Percentiles rank a stretch among this genome's conserved stretches.
These are phyloP conservation scores for Phytophthora cactorum DNA, from an alignment of 352 stramenopile genomes.

Conservation along the genomic window DNA sequence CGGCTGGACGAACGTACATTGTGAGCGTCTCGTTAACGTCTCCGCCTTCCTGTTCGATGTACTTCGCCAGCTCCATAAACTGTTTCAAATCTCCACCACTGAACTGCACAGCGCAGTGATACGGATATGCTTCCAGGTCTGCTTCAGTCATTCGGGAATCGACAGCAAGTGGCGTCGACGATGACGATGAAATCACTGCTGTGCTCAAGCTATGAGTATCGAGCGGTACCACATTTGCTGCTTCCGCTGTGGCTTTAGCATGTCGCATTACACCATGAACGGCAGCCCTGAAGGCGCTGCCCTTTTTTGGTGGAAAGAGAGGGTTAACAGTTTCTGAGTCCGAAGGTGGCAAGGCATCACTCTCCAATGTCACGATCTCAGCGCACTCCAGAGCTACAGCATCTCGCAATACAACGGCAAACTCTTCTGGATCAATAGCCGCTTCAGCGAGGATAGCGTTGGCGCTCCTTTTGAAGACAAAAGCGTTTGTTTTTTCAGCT, in stretches of 20 bases:
- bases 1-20: slow-evolving; percentile 3
- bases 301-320: slow-evolving; percentile 1
- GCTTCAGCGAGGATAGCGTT: slow-evolving; percentile 5
- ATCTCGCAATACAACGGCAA: slow-evolving; percentile 11
- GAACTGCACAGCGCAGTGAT: slow-evolving; percentile 15
- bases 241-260: not conserved
- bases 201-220: not conserved
- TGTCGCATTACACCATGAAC: not conserved
- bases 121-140: slow-evolving; percentile 10
- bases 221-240: not conserved
- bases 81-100: slow-evolving; percentile 11
- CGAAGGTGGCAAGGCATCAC: not conserved
- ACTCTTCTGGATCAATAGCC: slow-evolving; percentile 8
- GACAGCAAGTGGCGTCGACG: not conserved
- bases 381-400: not conserved
- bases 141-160: slow-evolving; percentile 8
- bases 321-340: not conserved
- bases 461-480: slow-evolving; percentile 10
- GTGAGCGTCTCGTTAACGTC: slow-evolving; percentile 16
- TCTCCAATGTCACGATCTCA: not conserved
- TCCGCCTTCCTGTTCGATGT: slow-evolving; percentile 13
- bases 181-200: not conserved
- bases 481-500: slow-evolving; percentile 3
- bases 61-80: slow-evolving; percentile 12
- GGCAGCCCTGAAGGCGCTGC: not conserved